Base-by-base conservation (phyloP, 73 alveolate genomes). In the Tetrahymena elliotti region DNA sequence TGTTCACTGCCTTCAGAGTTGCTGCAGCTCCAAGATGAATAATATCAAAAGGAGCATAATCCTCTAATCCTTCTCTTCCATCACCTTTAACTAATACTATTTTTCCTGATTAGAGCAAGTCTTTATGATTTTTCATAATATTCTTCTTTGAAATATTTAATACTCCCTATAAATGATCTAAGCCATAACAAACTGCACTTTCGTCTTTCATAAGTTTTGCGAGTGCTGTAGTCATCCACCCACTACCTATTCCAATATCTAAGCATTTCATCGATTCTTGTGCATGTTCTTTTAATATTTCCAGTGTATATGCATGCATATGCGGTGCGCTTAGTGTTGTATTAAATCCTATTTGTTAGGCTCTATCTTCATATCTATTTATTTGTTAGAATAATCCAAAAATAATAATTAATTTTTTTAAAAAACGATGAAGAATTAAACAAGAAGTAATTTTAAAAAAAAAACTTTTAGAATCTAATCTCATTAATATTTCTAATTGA, bases 21-120 rank as follows among this genome's bases (percentile, higher is more conserved):
- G 99, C 98, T 22, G 99, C 99, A 38, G 99, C 99, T 0, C 99
- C 99, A 83, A 98, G 99, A 97, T 98, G 99, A 92, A 98, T 98
- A 12, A 93, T 98, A 94, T 98, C 96, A 96, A 96, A 98, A 0
- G 99, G 99, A 8, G 98, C 99, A 52, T 97, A 95, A 92, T 94
- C 82, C 53, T 94, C 93, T 94, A 52, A 98, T 38, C 99, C 99
- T 34, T 53, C 24, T 93, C 99, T 95, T 15, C 99, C 99, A 97
- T 98, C 99, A 33, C 98, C 99, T 31, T 39, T 13, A 11, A 96
- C 96, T 36, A 97, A 92, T n/a, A 68, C 93, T 37, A 97, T 97
- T 35, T 93, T 83, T 39, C 93, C 83, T 35, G 92, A 83, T 31
- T 93, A 34, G 35, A 96, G 93, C 22, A 36, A 52, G 22, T 94